phyloP scores from a whole-genome alignment of 345 rosid genomes.

The Lepidium africanum region DNA sequence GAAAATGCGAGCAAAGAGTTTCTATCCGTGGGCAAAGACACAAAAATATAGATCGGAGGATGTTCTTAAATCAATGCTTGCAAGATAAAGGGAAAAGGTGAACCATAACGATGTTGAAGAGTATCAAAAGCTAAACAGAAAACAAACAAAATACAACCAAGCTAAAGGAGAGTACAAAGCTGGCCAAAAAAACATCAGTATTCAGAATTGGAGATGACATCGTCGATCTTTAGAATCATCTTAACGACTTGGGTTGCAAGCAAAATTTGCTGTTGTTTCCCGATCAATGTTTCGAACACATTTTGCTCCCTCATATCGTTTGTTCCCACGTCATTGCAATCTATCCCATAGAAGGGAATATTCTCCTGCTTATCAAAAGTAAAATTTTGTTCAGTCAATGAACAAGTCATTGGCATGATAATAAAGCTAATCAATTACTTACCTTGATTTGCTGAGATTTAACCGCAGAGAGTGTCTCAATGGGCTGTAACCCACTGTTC shows the following conservation, averaged over 20 bases:
- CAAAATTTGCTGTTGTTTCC: conserved; percentile 93
- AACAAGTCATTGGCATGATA: background rate
- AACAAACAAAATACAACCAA: background rate
- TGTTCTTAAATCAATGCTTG: conserved; percentile 4
- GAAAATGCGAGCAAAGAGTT: background rate
- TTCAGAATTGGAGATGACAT: conserved; percentile 79
- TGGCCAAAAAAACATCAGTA: conserved; percentile 31
- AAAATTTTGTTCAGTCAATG: background rate
- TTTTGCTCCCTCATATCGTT: conserved; percentile 87
- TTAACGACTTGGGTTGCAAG: conserved; percentile 99
- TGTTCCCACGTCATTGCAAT: conserved; percentile 95
- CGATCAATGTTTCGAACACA: conserved; percentile 91
- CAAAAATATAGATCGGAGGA: background rate
- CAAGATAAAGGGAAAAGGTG: background rate
- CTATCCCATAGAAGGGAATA: conserved; percentile 71
- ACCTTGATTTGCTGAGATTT: conserved; percentile 92
- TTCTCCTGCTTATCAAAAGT: conserved; percentile 48
- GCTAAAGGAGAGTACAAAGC: background rate
- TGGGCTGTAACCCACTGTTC: conserved; percentile 94
- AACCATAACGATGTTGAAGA: background rate
- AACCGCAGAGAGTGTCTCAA: conserved; percentile 88
- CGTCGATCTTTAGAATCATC: conserved; percentile 94
- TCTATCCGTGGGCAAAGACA: background rate
- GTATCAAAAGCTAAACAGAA: conserved; percentile 1
- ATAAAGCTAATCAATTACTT: background rate